Conservation (phyloP, 1,284 basidiomycete genomes). For the Leccinum pallidistipes region DNA sequence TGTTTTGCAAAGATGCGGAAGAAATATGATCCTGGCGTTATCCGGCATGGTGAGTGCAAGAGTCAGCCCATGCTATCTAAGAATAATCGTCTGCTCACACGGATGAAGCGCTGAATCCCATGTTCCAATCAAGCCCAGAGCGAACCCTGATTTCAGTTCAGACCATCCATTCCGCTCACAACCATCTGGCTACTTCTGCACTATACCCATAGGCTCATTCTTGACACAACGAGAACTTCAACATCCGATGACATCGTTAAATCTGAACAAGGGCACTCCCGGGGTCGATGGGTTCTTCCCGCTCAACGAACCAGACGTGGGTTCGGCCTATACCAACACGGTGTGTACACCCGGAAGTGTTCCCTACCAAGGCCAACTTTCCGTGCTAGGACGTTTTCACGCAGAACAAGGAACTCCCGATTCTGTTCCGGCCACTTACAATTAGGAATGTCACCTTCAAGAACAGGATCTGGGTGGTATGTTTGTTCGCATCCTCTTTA, state of each 20-base stretch:
- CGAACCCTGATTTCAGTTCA: neutral
- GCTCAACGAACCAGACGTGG: conserved; percentile 62
- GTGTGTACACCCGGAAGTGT: conserved; percentile 24
- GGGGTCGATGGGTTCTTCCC: conserved; percentile 57
- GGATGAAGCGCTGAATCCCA: neutral
- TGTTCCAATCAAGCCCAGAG: neutral
- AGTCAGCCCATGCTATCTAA: neutral
- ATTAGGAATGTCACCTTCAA: conserved; percentile 67
- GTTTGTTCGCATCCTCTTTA: conserved; percentile 12
- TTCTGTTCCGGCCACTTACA: conserved; percentile 67
- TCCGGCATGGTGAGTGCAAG: conserved; percentile 19
- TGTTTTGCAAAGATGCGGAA: conserved; percentile 45
- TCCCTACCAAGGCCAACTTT: neutral
- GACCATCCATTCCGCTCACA: neutral
- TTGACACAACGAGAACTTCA: neutral
- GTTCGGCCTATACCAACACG: conserved; percentile 42
- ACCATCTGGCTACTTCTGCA: neutral
- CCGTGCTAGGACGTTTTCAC: conserved; percentile 40
- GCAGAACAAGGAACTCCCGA: conserved; percentile 49
- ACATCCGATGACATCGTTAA: conserved; percentile 5
- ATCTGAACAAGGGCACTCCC: conserved; percentile 49
- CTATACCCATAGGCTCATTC: neutral
- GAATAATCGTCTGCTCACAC: neutral
- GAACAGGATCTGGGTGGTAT: conserved; percentile 66
- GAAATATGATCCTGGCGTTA: conserved; percentile 34